A percentile compares a stretch with the other conserved stretches of the same genome.
phyloP scores from a whole-genome alignment of 192 early-diverging fungal genomes.

The Diversispora epigaea region DNA sequence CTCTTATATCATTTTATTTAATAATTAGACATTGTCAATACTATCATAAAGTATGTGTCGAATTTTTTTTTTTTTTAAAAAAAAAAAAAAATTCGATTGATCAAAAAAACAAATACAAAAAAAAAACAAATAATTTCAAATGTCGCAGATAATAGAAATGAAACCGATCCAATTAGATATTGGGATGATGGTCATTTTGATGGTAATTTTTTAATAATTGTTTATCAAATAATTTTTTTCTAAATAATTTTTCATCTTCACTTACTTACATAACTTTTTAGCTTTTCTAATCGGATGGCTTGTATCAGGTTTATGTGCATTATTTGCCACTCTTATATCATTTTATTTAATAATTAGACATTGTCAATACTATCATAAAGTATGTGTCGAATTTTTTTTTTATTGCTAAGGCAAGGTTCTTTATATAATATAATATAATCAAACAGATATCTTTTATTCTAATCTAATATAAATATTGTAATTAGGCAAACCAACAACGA shows the following conservation, averaged over 20 bases:
- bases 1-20: slow-evolving; percentile 50
- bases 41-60: slow-evolving; percentile 43
- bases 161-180: neutral
- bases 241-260: neutral
- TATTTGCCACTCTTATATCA: slow-evolving; percentile 53
- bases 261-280: slow-evolving; percentile 30
- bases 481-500: slow-evolving; percentile 63
- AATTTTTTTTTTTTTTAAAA: too few relatives aligned
- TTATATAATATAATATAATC: neutral
- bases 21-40: slow-evolving; percentile 54
- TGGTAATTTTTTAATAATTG: neutral
- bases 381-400: neutral
- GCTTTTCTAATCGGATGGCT: slow-evolving; percentile 65
- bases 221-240: neutral
- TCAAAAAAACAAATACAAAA: too few relatives aligned
- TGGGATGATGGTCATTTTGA: neutral
- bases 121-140: too few relatives aligned
- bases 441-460: slow-evolving; percentile 4
- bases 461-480: neutral
- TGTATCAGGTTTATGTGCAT: slow-evolving; percentile 52
- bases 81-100: too few relatives aligned
- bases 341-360: slow-evolving; percentile 51
- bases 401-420: neutral
- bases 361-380: slow-evolving; percentile 54
- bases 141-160: neutral